Percentiles rank a stretch among this genome's conserved stretches.
These are phyloP conservation scores for Lepidium didymum DNA, from an alignment of 345 rosid species.

Conservation along the genomic window DNA sequence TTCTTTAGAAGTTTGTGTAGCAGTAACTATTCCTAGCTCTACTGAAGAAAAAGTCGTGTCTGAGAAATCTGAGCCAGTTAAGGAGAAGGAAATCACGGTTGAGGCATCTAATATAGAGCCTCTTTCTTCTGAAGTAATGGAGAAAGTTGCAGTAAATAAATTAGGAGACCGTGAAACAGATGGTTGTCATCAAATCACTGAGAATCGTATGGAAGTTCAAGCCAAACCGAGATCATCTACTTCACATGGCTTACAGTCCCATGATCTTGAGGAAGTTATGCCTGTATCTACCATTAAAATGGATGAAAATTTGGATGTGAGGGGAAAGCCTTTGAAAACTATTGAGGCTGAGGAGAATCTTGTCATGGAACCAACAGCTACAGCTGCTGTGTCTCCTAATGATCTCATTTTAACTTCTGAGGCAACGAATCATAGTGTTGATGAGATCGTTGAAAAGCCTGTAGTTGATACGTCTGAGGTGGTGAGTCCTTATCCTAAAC, in stretches of 20 bases:
- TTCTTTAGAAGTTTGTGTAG: not conserved
- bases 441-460: slow-evolving; percentile 10
- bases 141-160: not conserved
- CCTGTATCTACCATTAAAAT: slow-evolving; percentile 10
- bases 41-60: slow-evolving; percentile 8
- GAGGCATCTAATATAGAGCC: slow-evolving; percentile 6
- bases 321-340: not conserved
- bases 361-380: slow-evolving; percentile 14
- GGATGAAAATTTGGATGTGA: slow-evolving; percentile 11
- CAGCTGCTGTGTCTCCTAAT: slow-evolving; percentile 3
- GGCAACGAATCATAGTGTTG: slow-evolving; percentile 11
- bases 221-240: slow-evolving; percentile 5
- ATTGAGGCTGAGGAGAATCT: slow-evolving; percentile 16
- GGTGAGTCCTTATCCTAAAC: slow-evolving; percentile 24
- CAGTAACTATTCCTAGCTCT: not conserved
- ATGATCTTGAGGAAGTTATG: slow-evolving; percentile 20
- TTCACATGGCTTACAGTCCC: slow-evolving; percentile 8
- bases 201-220: slow-evolving; percentile 7
- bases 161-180: slow-evolving; percentile 7
- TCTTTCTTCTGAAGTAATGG: slow-evolving; percentile 15
- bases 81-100: slow-evolving; percentile 10
- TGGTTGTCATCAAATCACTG: slow-evolving; percentile 6
- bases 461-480: slow-evolving; percentile 12
- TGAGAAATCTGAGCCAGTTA: not conserved
- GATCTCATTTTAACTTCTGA: slow-evolving; percentile 21